Percentiles rank a stretch among this genome's conserved stretches.
phyloP scores from a whole-genome alignment of 2,329 filamentous ascomycete genomes.

The Furcasterigmium sp. region DNA sequence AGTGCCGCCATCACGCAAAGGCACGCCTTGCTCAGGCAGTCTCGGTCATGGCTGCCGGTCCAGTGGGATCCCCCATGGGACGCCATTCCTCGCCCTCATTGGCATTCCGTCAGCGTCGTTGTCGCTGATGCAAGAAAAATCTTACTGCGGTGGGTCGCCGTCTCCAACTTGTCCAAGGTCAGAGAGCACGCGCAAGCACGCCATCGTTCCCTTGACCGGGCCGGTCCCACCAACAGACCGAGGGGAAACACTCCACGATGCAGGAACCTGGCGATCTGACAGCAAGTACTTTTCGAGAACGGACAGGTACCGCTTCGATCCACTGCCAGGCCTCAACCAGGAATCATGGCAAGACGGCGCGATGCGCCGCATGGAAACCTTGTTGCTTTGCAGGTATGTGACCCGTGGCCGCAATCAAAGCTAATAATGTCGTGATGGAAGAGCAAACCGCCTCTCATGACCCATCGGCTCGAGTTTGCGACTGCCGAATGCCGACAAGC shows the following conservation, averaged over 20 bases:
- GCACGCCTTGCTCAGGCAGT: slow-evolving; percentile 1
- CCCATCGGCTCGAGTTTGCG: too few species aligned
- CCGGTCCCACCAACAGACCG: neutral
- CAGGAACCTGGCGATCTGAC: neutral
- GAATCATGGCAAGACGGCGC: too few species aligned
- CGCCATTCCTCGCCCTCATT: neutral
- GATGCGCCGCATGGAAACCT: too few species aligned
- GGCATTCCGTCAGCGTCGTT: neutral
- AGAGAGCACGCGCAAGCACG: neutral
- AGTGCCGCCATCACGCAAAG: slow-evolving; percentile 1
- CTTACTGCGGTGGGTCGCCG: neutral
- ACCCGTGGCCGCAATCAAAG: too few species aligned
- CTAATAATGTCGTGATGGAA: too few species aligned
- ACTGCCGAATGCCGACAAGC: too few species aligned
- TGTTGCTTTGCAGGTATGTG: too few species aligned
- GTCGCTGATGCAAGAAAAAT: neutral
- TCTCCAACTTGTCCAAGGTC: neutral
- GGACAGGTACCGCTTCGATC: neutral
- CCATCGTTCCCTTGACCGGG: neutral
- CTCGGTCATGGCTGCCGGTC: neutral
- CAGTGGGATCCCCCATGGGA: neutral
- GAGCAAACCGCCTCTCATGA: too few species aligned
- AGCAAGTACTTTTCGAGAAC: neutral
- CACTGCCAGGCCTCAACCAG: too few species aligned
- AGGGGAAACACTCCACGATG: neutral